Conservation (phyloP, 1,284 basidiomycete genomes). For the Moniliella sp. region DNA sequence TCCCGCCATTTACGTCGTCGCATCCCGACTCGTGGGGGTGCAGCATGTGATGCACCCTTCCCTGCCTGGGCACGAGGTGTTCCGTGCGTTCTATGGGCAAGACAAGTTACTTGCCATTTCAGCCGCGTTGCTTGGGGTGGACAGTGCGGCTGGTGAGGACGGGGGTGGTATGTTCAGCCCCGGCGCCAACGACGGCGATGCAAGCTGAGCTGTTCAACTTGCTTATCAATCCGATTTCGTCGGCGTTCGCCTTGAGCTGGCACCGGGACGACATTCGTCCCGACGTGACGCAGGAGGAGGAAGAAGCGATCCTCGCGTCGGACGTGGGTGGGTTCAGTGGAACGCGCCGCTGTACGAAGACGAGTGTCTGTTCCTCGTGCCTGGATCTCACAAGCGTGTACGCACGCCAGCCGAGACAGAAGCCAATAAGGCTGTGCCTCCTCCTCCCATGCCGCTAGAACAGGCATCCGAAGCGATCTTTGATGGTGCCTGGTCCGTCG, state of each 20-base stretch:
- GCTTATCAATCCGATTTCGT: slow-evolving; percentile 48
- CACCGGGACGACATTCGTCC: slow-evolving; percentile 57
- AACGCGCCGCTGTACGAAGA: slow-evolving; percentile 59
- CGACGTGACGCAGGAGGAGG: slow-evolving; percentile 46
- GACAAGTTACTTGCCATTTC: slow-evolving; percentile 12
- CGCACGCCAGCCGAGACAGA: slow-evolving; percentile 42
- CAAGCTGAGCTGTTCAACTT: slow-evolving; percentile 53
- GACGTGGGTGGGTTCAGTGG: slow-evolving; percentile 59
- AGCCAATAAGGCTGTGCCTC: slow-evolving; percentile 12
- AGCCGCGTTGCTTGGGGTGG: slow-evolving; percentile 6
- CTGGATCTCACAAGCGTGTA: slow-evolving; percentile 45
- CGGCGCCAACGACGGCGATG: no score
- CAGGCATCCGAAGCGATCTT: not conserved
- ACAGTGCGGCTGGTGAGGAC: slow-evolving; percentile 1
- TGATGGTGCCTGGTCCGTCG: slow-evolving; percentile 39
- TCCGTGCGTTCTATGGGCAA: slow-evolving; percentile 9
- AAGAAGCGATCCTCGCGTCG: slow-evolving; percentile 42
- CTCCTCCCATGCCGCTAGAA: slow-evolving; percentile 4
- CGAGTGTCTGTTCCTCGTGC: slow-evolving; percentile 53
- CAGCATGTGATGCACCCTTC: slow-evolving; percentile 40
- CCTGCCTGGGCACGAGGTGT: slow-evolving; percentile 35
- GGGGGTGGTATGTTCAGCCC: no score
- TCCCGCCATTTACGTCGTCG: slow-evolving; percentile 49
- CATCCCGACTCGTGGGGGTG: slow-evolving; percentile 47
- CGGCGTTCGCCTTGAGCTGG: slow-evolving; percentile 57